Conservation (phyloP, 176 grass and related monocot species). For the Carex kokanica region DNA sequence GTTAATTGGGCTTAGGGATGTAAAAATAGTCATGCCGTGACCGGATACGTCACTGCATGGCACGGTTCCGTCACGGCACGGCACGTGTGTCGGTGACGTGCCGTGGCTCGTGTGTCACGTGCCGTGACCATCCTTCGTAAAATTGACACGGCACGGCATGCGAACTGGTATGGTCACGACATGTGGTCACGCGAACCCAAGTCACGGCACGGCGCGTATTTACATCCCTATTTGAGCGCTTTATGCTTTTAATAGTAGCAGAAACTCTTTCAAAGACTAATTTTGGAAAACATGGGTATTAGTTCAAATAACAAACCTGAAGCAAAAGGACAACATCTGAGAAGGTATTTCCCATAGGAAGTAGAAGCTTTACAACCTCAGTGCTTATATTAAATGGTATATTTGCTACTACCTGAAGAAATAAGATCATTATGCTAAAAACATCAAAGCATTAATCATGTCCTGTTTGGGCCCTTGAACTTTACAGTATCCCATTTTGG, state of each 20-base stretch:
- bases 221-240: no score
- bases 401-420: constrained; percentile 84
- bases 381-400: constrained; percentile 97
- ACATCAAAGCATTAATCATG: neutral
- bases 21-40: no score
- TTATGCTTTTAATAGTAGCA: neutral
- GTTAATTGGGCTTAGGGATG: neutral
- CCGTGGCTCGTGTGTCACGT: no score
- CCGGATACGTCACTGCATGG: no score
- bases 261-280: neutral
- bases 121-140: no score
- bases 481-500: neutral
- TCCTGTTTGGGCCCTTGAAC: neutral
- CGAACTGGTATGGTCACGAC: no score
- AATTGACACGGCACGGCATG: no score
- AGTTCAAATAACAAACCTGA: constrained; percentile 52
- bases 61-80: no score
- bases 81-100: no score
- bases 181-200: no score
- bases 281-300: neutral
- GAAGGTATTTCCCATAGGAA: constrained; percentile 95
- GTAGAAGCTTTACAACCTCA: constrained; percentile 82
- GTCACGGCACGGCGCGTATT: no score
- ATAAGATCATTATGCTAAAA: constrained; percentile 12
- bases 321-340: constrained; percentile 81